These are phyloP conservation scores for Ogataea ramenticola DNA, from an alignment of 805 yeast genomes.

Conservation along the genomic window DNA sequence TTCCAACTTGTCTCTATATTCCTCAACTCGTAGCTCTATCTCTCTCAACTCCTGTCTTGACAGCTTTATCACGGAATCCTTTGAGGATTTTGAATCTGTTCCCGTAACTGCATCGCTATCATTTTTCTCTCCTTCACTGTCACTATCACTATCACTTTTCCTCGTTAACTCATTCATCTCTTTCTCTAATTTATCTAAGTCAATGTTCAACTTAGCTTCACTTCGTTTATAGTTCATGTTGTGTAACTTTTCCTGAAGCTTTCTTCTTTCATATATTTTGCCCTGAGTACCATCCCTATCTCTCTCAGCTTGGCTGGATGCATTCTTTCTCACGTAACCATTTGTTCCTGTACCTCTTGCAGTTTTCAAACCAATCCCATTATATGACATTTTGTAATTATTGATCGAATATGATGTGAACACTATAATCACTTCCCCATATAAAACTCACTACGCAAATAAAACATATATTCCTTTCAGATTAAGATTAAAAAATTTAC, in stretches of 20 bases:
- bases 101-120: neutral
- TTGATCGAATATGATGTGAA: neutral
- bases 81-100: neutral
- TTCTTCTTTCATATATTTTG: conserved; percentile 32
- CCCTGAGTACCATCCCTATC: conserved; percentile 21
- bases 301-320: conserved; percentile 17
- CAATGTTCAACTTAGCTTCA: neutral
- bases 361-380: conserved; percentile 49
- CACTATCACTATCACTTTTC: neutral
- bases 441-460: no score
- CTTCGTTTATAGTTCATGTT: conserved; percentile 5
- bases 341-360: conserved; percentile 61
- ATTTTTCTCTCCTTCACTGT: neutral
- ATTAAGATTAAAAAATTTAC: no score
- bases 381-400: conserved; percentile 38
- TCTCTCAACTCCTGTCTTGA: conserved; percentile 22
- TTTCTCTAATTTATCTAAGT: conserved; percentile 9
- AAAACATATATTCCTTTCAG: no score
- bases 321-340: conserved; percentile 48
- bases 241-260: conserved; percentile 10
- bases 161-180: conserved; percentile 14
- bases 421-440: no score
- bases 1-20: conserved; percentile 43
- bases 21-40: conserved; percentile 41
- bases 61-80: no score